A percentile compares a stretch with the other conserved stretches of the same genome.
phyloP scores from a whole-genome alignment of 345 rosid genomes.

The Rhizophora apiculata region DNA sequence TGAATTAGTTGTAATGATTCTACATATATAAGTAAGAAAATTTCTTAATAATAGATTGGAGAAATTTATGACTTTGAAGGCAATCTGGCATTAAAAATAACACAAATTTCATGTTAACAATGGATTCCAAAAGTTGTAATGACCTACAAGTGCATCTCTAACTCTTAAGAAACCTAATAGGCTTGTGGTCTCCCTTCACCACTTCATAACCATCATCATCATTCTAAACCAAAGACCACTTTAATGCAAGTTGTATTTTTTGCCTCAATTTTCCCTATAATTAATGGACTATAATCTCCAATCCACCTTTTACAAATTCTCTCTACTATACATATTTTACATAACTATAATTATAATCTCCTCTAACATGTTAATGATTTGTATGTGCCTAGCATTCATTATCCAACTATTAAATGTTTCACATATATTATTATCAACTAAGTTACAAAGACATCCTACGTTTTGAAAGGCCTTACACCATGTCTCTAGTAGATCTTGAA shows the following conservation, averaged over 20 bases:
- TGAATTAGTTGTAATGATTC: not conserved
- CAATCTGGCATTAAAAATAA: not conserved
- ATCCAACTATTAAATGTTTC: not conserved
- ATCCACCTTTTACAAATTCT: not conserved
- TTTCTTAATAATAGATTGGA: not conserved
- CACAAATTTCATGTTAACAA: not conserved
- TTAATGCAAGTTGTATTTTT: not conserved
- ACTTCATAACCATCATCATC: not conserved
- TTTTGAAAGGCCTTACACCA: not conserved
- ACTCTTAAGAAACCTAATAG: not conserved
- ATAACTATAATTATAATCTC: not conserved
- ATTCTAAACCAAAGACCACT: not conserved
- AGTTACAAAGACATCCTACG: too few species aligned
- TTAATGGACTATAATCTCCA: not conserved
- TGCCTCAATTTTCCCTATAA: not conserved
- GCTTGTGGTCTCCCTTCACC: not conserved
- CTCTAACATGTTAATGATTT: not conserved
- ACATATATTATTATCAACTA: not conserved
- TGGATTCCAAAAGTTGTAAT: not conserved
- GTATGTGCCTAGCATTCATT: not conserved
- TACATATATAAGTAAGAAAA: not conserved
- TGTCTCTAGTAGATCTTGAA: not conserved
- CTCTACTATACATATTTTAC: accelerated
- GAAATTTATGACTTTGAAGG: not conserved
- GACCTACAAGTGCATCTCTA: not conserved